Evolutionary conservation across 163 green algal species (phyloP), one percentile per base, ranked within the genome.

Genomic region (Coccomyxa subellipsoidea): DNA sequence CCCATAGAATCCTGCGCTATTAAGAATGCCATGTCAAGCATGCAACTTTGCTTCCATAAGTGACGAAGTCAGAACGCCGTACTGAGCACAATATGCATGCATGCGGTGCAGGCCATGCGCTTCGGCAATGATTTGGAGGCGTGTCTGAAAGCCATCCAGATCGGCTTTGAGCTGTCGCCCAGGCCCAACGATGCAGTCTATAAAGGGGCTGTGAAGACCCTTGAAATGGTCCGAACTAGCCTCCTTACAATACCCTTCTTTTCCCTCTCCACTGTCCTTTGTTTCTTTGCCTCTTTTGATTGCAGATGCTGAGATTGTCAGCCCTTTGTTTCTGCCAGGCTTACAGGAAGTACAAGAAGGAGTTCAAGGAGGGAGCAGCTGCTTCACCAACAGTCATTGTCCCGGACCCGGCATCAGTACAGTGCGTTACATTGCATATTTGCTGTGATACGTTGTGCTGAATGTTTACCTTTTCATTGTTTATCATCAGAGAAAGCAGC

Each of bases 91-190:
- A n/a, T n/a, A n/a, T n/a, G n/a, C n/a, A n/a, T n/a, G n/a, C n/a
- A n/a, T n/a, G n/a, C n/a, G 9, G 31, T 82, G 73, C 82, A 88
- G 83, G 84, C 78, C 7, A 66, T 88, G 66, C 82, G 86, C 15
- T 91, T 90, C 85, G 85, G 84, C 70, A 83, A 81, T 38, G 85
- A 83, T 31, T 37, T 72, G n/a, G 79, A 75, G 7, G 81, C 69
- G 15, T 81, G 87, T 54, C 39, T 86, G 54, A 81, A 90, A 76
- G 85, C 78, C 15, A 69, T 88, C 2, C 39, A 87, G 31, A 85
- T 92, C 6, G 88, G 80, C 8, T 92, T 89, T 71, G 73, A 89
- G 54, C 81, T 76, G 29, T 69, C 82, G 0, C 83, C 38, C 8
- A 54, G 18, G 35, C 77, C 59, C 40, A 39, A 12, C 31, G 81